Base-by-base conservation (phyloP, 2,329 filamentous ascomycete genomes). In the Knufia fluminis region DNA sequence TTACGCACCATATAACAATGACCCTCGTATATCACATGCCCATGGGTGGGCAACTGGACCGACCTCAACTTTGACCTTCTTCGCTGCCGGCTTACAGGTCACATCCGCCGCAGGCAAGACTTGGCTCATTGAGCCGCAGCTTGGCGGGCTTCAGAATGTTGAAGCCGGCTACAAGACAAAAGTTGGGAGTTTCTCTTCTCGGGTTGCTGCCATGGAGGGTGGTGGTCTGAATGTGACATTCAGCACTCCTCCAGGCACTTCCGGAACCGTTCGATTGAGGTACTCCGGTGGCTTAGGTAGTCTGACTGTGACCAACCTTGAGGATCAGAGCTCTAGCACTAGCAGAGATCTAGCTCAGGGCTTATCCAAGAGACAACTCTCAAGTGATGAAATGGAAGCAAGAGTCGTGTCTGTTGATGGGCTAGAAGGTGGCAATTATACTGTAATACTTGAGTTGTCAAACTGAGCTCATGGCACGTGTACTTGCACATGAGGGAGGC, bases 41-140 rank as follows among this genome's bases (percentile, higher is more conserved):
- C 73, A 76, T 49, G 72, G 72, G 2, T 77, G 73, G 74, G 64
- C 70, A 0, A 75, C 72, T 0, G 72, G 72, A 0, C 73, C 73
- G 2, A 72, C 71, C 1, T 64, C 62, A 1, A 66, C 67, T 0
- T 55, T 76, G 39, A 71, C 68, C 2, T 61, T 65, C 54, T 66
- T 68, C 49, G 62, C 66, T 1, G 71, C 70, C 0, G 71, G 67
- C 0, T 54, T 75, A 22, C 66, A 67, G 48, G 54, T 71, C 4
- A 56, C 63, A 1, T 67, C 59, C 3, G 60, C 65, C 0, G 65
- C 62, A 3, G 68, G 68, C 1, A 57, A 51, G 43, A 65, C 57
- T 1, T 71, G 68, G 68, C 48, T 54, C 1, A 61, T 69, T 48
- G 60, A 60, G 2, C 69, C 69, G 4, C 56, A 57, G 10, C 59